A percentile compares a stretch with the other conserved stretches of the same genome.
Conservation (phyloP, 108 stramenopile genomes). For the Bacterosira constricta region DNA sequence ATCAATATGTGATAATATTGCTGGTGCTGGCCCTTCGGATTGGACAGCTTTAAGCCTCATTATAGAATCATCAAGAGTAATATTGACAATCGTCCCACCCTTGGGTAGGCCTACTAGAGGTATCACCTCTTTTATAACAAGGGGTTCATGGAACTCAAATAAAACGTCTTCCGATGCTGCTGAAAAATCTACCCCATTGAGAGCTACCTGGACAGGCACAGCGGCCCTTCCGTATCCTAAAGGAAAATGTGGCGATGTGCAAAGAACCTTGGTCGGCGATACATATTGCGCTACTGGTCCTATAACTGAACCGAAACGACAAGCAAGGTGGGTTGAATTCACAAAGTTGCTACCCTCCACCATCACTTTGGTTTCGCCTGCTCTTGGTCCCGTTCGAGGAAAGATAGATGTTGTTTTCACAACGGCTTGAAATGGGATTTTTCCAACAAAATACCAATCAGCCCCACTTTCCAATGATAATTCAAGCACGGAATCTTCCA, state of each 20-base stretch:
- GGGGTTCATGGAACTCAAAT: conserved; percentile 4
- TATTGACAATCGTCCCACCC: not conserved
- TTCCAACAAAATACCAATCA: not conserved
- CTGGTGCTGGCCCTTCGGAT: too few species aligned
- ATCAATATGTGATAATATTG: too few species aligned
- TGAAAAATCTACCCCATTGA: conserved; percentile 16
- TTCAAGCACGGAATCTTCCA: conserved; percentile 9
- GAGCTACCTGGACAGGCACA: not conserved
- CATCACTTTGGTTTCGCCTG: conserved; percentile 11
- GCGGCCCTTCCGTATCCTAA: not conserved
- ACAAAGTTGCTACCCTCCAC: conserved; percentile 5
- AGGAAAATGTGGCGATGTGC: conserved; percentile 4
- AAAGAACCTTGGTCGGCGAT: conserved; percentile 6
- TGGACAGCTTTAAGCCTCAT: not conserved
- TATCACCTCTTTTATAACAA: conserved; percentile 3
- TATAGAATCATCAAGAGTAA: not conserved
- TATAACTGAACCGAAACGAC: not conserved
- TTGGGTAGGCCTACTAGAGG: not conserved
- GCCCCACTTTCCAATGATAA: not conserved
- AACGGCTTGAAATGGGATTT: not conserved
- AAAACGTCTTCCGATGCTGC: not conserved
- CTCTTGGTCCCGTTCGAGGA: conserved; percentile 1
- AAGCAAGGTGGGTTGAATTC: not conserved
- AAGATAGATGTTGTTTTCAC: not conserved
- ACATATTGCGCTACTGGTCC: not conserved